These are phyloP conservation scores for Hymenoscyphus infarciens DNA, from an alignment of 2,329 filamentous ascomycete species.

Conservation along the genomic window DNA sequence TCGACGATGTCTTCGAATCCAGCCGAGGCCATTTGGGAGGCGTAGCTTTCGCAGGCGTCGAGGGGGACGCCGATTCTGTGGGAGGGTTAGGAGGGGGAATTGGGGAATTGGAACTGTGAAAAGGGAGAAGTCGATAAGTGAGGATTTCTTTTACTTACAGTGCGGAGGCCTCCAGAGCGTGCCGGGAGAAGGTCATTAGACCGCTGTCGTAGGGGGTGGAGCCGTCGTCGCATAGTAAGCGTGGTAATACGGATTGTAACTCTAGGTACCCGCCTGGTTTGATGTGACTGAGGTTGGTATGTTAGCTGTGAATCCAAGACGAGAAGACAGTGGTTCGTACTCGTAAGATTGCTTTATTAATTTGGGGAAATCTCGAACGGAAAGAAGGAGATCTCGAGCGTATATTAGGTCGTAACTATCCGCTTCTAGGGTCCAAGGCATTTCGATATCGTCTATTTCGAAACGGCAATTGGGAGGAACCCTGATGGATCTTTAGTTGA, in stretches of 20 bases:
- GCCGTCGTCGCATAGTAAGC: constrained; percentile 26
- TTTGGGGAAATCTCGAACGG: constrained; percentile 22
- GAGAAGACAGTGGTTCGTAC: constrained; percentile 27
- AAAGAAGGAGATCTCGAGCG: constrained; percentile 22
- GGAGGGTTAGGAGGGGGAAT: neutral
- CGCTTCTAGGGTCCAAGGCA: constrained; percentile 44
- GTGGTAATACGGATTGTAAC: constrained; percentile 22
- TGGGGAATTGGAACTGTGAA: no score
- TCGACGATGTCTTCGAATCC: constrained; percentile 32
- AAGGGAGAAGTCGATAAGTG: no score
- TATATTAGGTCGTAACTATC: constrained; percentile 50
- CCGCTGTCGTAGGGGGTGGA: constrained; percentile 18
- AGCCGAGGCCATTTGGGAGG: constrained; percentile 10
- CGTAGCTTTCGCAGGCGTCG: constrained; percentile 10
- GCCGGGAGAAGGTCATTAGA: constrained; percentile 38
- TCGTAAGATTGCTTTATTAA: constrained; percentile 24
- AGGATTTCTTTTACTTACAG: constrained; percentile 10
- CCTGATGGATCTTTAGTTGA: constrained; percentile 23
- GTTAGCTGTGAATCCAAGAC: neutral
- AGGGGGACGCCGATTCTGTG: constrained; percentile 10
- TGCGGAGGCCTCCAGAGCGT: constrained; percentile 40
- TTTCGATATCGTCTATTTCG: constrained; percentile 50
- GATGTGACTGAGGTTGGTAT: constrained; percentile 7
- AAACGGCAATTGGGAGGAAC: constrained; percentile 49
- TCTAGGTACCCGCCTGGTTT: constrained; percentile 27